Evolutionary conservation across 805 yeast species (phyloP).

Genomic region (Candida maltosa): DNA sequence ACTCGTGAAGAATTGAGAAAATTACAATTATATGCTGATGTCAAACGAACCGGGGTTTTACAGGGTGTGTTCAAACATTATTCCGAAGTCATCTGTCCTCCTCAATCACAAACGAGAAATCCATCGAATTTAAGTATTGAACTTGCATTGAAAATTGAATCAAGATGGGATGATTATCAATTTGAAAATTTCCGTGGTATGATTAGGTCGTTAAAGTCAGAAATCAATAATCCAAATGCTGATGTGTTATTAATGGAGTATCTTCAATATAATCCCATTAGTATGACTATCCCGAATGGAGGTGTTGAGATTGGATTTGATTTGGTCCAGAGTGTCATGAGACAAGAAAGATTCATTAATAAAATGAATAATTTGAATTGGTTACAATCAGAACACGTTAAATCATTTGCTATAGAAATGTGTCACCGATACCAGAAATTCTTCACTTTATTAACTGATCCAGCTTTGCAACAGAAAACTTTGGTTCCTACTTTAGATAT

Average conservation of each 20-base stretch:
- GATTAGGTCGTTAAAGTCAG: too few species aligned
- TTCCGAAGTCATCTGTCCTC: constrained; percentile 3
- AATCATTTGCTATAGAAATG: constrained; percentile 13
- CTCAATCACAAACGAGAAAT: not conserved
- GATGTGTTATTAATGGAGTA: constrained; percentile 9
- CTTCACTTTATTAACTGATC: constrained; percentile 6
- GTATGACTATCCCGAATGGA: constrained; percentile 3
- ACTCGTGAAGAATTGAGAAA: constrained; percentile 20
- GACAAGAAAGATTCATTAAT: constrained; percentile 19
- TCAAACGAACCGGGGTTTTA: constrained; percentile 5
- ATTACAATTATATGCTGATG: constrained; percentile 15
- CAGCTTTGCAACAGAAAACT: constrained; percentile 1
- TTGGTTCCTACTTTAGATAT: constrained; percentile 24
- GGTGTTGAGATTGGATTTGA: constrained; percentile 14
- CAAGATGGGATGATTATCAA: not conserved
- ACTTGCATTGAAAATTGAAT: too few species aligned
- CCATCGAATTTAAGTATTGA: too few species aligned
- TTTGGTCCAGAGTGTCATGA: constrained; percentile 20
- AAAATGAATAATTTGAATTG: constrained; percentile 18
- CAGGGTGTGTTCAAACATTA: constrained; percentile 9
- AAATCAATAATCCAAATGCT: not conserved
- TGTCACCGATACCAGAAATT: constrained; percentile 17
- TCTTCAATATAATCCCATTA: constrained; percentile 12
- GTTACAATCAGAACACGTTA: constrained; percentile 13
- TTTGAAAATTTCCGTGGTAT: too few species aligned